Conservation (phyloP, 306 rosid genomes). For the Prunus mira region DNA sequence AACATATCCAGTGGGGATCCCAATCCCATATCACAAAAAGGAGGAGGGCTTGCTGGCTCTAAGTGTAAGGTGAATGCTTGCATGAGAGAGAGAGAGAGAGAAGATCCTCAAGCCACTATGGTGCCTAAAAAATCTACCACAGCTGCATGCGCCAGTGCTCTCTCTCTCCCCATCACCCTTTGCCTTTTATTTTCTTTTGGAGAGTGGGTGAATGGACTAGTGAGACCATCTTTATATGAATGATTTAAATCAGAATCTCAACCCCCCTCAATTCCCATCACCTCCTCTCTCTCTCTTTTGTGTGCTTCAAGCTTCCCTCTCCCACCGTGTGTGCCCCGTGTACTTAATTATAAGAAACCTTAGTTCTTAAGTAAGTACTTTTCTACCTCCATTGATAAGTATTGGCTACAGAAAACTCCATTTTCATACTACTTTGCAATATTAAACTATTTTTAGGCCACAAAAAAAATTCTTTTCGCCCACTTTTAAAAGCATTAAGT, state of each 20-base stretch:
- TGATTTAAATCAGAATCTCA: constrained; percentile 48
- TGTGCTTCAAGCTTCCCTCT: constrained; percentile 47
- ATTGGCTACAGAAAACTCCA: not conserved
- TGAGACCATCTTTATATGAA: constrained; percentile 46
- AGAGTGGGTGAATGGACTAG: constrained; percentile 39
- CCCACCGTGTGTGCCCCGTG: constrained; percentile 50
- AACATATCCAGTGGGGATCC: constrained; percentile 54
- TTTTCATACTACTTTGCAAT: too few relatives aligned
- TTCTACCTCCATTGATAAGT: not conserved
- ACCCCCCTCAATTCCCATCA: constrained; percentile 19
- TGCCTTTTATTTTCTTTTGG: constrained; percentile 25
- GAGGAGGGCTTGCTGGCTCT: not conserved
- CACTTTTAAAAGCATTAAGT: too few relatives aligned
- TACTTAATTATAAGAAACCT: constrained; percentile 27
- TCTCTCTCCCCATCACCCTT: constrained; percentile 8
- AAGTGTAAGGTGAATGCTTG: constrained; percentile 10
- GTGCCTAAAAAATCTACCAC: constrained; percentile 29
- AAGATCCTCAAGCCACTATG: constrained; percentile 40
- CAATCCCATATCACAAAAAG: constrained; percentile 13
- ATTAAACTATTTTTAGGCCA: too few relatives aligned
- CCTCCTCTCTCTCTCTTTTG: constrained; percentile 42
- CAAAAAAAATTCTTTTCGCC: too few relatives aligned
- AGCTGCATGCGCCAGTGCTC: not conserved
- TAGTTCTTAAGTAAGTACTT: constrained; percentile 39
- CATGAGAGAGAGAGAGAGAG: constrained; percentile 30